Evolutionary conservation across 148 eudicot genomes (phyloP), one percentile per base, ranked within the genome.

Genomic region (Spergularia bocconei): DNA sequence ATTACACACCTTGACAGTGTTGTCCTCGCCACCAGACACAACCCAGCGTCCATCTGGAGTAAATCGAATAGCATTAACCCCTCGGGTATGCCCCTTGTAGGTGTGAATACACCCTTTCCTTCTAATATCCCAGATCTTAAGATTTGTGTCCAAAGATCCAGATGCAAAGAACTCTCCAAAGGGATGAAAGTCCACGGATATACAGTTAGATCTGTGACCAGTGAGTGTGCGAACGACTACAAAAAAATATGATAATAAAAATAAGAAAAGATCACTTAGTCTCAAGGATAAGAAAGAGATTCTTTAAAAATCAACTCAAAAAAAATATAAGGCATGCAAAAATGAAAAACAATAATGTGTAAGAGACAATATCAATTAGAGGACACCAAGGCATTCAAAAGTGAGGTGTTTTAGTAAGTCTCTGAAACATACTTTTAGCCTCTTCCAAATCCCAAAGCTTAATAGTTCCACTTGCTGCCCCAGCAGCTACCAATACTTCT

Each of bases 31-130:
- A 61, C 99, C 99, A 70, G 99, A 95, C 63, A 95, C 99, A 57
- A 95, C 93, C 99, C 99, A 95, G 61, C 99, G 96, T 36, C 99
- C 99, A 91, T 95, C 99, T 33, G 99, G 99, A 16, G 99, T 92
- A 73, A 92, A 95, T 88, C 99, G 86, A 80, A 95, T 87, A 20
- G 94, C 89, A 78, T 86, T 95, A 72, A 95, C 97, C 77, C 99
- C 99, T 72, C 99, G 91, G 67, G 96, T 92, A 78, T 95, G 99
- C 55, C 99, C 99, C 81, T 95, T 95, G 86, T 92, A 95, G 21
- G 99, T 95, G 80, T 92, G 97, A 62, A 95, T 92, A 72, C 97
- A 90, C 39, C 99, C 99, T 81, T 95, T 95, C 53, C 89, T 83
- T 84, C 99, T 86, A 36, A 95, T 92, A 80, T 95, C 99, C 99